These are phyloP conservation scores for Sporisorium scitamineum DNA, from an alignment of 1,284 basidiomycete species.

Conservation along the genomic window DNA sequence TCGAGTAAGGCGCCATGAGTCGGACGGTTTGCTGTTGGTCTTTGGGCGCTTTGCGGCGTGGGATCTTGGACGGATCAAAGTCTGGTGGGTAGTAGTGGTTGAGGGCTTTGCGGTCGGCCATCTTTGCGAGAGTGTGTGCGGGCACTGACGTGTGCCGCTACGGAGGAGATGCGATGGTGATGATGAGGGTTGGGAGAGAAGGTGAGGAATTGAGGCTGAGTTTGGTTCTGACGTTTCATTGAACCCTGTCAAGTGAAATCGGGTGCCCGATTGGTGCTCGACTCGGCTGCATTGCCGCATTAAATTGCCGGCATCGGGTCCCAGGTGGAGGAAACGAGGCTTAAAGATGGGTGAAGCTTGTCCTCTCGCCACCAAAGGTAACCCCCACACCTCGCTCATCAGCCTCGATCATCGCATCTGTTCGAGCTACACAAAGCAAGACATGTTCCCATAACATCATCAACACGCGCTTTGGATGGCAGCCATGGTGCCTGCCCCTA, in stretches of 20 bases:
- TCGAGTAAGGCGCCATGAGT: constrained; percentile 98
- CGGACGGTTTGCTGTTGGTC: constrained; percentile 96
- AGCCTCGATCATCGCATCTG: neutral
- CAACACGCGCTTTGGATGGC: neutral
- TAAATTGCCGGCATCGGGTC: neutral
- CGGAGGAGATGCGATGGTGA: neutral
- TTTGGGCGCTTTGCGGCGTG: constrained; percentile 85
- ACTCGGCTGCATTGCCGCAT: neutral
- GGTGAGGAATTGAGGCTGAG: constrained; percentile 8
- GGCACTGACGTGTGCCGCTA: constrained; percentile 9
- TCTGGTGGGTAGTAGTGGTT: constrained; percentile 75
- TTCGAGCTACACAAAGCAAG: neutral
- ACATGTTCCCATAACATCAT: constrained; percentile 6
- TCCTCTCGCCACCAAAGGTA: constrained; percentile 5
- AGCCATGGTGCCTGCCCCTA: constrained; percentile 42
- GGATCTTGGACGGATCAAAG: constrained; percentile 97
- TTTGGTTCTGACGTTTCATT: neutral
- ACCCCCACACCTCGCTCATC: neutral
- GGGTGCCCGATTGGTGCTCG: neutral
- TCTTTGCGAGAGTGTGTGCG: constrained; percentile 31
- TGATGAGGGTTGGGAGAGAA: constrained; percentile 7
- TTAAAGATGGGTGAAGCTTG: neutral
- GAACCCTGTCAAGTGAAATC: neutral
- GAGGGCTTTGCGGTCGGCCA: constrained; percentile 71
- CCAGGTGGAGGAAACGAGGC: constrained; percentile 7